Conservation (phyloP, 768 basidiomycete genomes). For the Asterophora parasitica region DNA sequence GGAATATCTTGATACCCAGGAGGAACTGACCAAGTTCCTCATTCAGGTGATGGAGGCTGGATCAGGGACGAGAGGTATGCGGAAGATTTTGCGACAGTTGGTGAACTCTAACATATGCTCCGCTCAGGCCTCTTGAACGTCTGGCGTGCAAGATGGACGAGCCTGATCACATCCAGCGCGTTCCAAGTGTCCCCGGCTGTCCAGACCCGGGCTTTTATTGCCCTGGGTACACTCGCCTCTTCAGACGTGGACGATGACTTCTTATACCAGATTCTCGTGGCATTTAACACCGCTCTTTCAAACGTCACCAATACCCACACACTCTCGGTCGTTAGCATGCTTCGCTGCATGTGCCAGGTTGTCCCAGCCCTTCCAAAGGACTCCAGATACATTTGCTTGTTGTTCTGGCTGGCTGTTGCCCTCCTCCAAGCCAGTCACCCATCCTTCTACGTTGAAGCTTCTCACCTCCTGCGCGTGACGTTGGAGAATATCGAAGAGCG, state of each 20-base stretch:
- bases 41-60: constrained; percentile 58
- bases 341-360: constrained; percentile 77
- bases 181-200: constrained; percentile 86
- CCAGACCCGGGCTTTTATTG: constrained; percentile 84
- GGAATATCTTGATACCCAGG: constrained; percentile 58
- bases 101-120: constrained; percentile 1
- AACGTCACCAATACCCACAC: constrained; percentile 69
- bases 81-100: not conserved
- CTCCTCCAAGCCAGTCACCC: constrained; percentile 76
- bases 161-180: constrained; percentile 79
- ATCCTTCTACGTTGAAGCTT: constrained; percentile 64
- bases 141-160: constrained; percentile 94
- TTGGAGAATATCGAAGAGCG: constrained; percentile 60
- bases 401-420: constrained; percentile 88
- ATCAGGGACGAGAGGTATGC: constrained; percentile 65
- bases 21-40: constrained; percentile 60
- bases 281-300: constrained; percentile 67
- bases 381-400: constrained; percentile 66
- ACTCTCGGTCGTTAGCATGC: constrained; percentile 77
- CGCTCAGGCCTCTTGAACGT: constrained; percentile 68
- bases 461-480: constrained; percentile 59
- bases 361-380: constrained; percentile 63
- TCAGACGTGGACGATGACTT: constrained; percentile 90
- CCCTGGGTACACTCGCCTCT: constrained; percentile 75
- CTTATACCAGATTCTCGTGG: constrained; percentile 88